Base-by-base conservation (phyloP, 2,329 filamentous ascomycete genomes). In the Pyrenochaeta sp. region DNA sequence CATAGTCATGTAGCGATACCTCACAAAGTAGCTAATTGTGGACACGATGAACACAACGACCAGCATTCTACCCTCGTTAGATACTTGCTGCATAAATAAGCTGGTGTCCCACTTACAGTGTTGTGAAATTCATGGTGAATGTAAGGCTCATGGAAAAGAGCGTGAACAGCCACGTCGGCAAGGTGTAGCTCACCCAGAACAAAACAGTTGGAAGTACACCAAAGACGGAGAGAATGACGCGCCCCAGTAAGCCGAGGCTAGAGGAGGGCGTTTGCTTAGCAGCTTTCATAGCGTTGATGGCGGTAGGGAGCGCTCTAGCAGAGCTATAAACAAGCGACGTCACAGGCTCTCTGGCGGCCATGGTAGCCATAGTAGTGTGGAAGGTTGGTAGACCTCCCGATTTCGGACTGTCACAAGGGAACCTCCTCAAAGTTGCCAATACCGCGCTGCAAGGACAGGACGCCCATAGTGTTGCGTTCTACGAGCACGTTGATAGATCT, bases 51-150 rank as follows among this genome's bases (percentile, higher is more conserved):
- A 87, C 32, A 89, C 82, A 53, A 92, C 70, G 51, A 98, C 91
- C 63, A 98, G 51, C 63, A 77, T 65, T 40, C 74, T 77, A 44
- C 14, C 7, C 4, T 7, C 7, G 15, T 67, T 48, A 70, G 68
- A 79, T 75, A 45, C 45, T 14, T 18, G 14, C 5, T 61, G 17
- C 49, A 37, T 2, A 1, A 11, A 1, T 32, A 18, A 17, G n/a
- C 29, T 11, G 23, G 27, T 50, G 59, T 14, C 33, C 20, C 68
- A 27, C 87, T 72, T 86, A 96, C 87, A 99, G 78, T 15, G 95
- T 99, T 17, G 94, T 98, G 66, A 95, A 94, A 74, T 98, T 98
- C 93, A 99, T 96, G 10, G 95, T 99, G 71, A 99, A 91, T 0
- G 95, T 99, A 81, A 96, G 81, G 75, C 91, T 97, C 60, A 92